Percentiles rank a stretch among this genome's conserved stretches.
Conservation (phyloP, 1,284 basidiomycete species). For the Austropuccinia psidii region DNA sequence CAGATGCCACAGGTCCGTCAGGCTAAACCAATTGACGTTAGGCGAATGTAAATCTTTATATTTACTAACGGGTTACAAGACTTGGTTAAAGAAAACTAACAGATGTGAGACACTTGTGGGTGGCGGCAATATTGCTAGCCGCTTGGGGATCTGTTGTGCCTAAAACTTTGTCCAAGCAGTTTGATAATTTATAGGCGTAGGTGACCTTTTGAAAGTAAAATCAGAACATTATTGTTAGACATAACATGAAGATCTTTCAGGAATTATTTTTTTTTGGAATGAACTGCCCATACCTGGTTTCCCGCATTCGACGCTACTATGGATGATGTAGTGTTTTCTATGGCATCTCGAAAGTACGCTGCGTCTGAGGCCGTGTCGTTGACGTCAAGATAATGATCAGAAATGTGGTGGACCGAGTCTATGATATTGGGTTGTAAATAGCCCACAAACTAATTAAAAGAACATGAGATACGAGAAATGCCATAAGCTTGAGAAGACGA, state of each 20-base stretch:
- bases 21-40: not conserved
- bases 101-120: conserved; percentile 11
- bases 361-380: not conserved
- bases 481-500: not conserved
- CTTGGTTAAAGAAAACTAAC: conserved; percentile 1
- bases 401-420: conserved; percentile 28
- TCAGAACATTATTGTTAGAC: not conserved
- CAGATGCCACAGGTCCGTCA: conserved; percentile 22
- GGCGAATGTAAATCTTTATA: not conserved
- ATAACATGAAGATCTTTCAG: not conserved
- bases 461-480: not conserved
- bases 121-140: conserved; percentile 19
- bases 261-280: not conserved
- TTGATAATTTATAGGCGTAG: conserved; percentile 21
- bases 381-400: conserved; percentile 22
- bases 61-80: not conserved
- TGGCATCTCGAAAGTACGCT: conserved; percentile 17
- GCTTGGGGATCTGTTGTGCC: conserved; percentile 18
- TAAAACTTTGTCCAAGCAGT: conserved; percentile 29
- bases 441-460: conserved; percentile 21
- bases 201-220: not conserved
- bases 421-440: conserved; percentile 30
- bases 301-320: conserved; percentile 33
- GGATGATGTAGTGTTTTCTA: conserved; percentile 15
- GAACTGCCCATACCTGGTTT: conserved; percentile 3